phyloP scores from a whole-genome alignment of 2,329 filamentous ascomycete genomes.

The Fusarium penzigii region DNA sequence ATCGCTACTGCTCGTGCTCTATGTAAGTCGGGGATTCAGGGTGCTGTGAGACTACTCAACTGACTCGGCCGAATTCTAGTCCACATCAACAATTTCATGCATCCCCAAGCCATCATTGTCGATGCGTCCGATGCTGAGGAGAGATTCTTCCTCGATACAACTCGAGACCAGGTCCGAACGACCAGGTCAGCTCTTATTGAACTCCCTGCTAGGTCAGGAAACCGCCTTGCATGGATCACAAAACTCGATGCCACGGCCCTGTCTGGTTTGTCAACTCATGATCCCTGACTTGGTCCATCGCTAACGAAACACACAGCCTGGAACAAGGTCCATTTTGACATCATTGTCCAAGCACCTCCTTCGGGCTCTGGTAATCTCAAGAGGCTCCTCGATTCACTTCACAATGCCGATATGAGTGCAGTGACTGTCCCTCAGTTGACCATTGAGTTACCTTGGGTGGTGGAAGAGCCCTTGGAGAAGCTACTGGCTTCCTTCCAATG shows the following conservation, averaged over 20 bases:
- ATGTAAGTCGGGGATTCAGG: constrained; percentile 39
- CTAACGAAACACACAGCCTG: constrained; percentile 55
- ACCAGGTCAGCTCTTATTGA: constrained; percentile 69
- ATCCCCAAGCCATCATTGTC: constrained; percentile 74
- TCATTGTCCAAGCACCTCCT: constrained; percentile 75
- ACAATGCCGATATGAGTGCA: constrained; percentile 73
- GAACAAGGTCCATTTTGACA: constrained; percentile 77
- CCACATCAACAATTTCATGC: constrained; percentile 72
- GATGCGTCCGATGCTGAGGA: constrained; percentile 71
- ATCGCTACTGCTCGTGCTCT: constrained; percentile 65
- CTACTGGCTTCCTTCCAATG: constrained; percentile 68
- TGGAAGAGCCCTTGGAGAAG: constrained; percentile 64
- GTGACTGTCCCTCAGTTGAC: constrained; percentile 72
- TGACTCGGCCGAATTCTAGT: constrained; percentile 36
- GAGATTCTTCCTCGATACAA: constrained; percentile 61
- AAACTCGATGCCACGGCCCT: constrained; percentile 74
- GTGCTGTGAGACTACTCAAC: neutral
- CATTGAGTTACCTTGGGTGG: constrained; percentile 74
- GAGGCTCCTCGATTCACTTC: constrained; percentile 74
- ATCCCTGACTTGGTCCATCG: constrained; percentile 15
- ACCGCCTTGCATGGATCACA: constrained; percentile 74
- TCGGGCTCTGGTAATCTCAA: constrained; percentile 73
- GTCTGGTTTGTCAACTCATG: constrained; percentile 47
- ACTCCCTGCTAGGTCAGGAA: constrained; percentile 64
- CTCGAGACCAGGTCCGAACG: constrained; percentile 55